phyloP scores from a whole-genome alignment of 108 stramenopile genomes.

The Fragilaria crotonensis region DNA sequence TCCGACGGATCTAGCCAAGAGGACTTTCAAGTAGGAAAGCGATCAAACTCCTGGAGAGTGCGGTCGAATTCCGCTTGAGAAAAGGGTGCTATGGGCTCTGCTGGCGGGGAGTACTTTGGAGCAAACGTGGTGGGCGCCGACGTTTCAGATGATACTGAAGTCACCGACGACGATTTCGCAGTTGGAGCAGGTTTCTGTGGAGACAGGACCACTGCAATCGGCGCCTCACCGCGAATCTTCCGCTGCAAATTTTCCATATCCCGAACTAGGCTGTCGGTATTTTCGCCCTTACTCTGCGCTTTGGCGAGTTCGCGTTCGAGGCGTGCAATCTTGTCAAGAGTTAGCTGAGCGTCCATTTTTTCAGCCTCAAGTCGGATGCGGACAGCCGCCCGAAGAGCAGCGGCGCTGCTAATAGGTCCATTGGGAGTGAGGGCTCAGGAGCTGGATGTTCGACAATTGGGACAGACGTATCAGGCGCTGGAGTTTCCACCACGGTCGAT shows the following conservation, averaged over 20 bases:
- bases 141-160: neutral
- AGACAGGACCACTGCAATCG: neutral
- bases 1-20: conserved; percentile 30
- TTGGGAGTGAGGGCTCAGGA: neutral
- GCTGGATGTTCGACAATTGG: neutral
- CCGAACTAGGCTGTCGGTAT: neutral
- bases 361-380: conserved; percentile 69
- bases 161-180: neutral
- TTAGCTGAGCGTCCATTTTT: conserved; percentile 49
- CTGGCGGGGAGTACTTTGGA: conserved; percentile 1
- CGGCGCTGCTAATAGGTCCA: conserved; percentile 19
- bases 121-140: neutral
- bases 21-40: conserved; percentile 43
- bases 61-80: conserved; percentile 29
- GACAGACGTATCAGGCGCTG: too few species aligned
- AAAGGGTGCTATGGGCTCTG: conserved; percentile 4
- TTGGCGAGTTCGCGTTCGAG: conserved; percentile 34
- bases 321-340: conserved; percentile 56
- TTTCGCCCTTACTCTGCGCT: conserved; percentile 2
- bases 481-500: neutral
- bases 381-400: conserved; percentile 40
- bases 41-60: conserved; percentile 15
- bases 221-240: conserved; percentile 6
- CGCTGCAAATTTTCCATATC: conserved; percentile 9
- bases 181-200: neutral